Evolutionary conservation across 2,329 filamentous ascomycete genomes (phyloP), one percentile per base, ranked within the genome.

Genomic region (Ascochyta clinopodiicola): DNA sequence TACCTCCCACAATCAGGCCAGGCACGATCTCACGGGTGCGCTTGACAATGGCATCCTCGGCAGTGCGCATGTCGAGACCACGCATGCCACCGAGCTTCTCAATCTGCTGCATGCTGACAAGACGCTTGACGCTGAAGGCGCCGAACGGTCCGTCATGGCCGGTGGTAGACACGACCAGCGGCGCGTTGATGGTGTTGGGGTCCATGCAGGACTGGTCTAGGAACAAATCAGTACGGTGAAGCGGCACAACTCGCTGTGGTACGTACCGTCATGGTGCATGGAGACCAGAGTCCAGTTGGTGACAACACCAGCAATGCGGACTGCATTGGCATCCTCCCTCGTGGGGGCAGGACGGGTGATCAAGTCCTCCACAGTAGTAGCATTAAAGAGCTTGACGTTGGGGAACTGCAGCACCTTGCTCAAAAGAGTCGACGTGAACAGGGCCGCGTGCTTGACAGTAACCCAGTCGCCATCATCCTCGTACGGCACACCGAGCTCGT

Each of bases 341-440:
- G 69, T 72, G 4, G 72, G 72, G 32, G 69, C 67, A 5, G 85
- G 85, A 39, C 92, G 90, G 19, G 92, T 96, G 78, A 97, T 94
- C 60, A 97, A 82, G 71, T 97, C 92, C 79, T 97, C 93, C 38
- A 97, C 92, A 19, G 89, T 84, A 32, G 93, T 96, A 34, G 92
- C 92, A 75, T 97, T 97, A 86, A 96, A 97, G 60, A 97, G 87
- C 85, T 97, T 97, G 71, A 96, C 86, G 78, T 97, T 96, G 61
- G 91, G 90, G 80, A 96, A 90, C 56, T 84, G 79, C 46, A 97
- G 81, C 9, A 97, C 92, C 78, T 89, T 89, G 73, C 88, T 89
- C 68, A 97, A 80, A 56, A 97, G 81, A 24, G 92, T 96, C 57
- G 88, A 91, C 29, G 92, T 97, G 82, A 96, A 96, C 58, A 96